These are phyloP conservation scores for Aspergillus tubingensis DNA, from an alignment of 2,329 filamentous ascomycete genomes.

Conservation along the genomic window DNA sequence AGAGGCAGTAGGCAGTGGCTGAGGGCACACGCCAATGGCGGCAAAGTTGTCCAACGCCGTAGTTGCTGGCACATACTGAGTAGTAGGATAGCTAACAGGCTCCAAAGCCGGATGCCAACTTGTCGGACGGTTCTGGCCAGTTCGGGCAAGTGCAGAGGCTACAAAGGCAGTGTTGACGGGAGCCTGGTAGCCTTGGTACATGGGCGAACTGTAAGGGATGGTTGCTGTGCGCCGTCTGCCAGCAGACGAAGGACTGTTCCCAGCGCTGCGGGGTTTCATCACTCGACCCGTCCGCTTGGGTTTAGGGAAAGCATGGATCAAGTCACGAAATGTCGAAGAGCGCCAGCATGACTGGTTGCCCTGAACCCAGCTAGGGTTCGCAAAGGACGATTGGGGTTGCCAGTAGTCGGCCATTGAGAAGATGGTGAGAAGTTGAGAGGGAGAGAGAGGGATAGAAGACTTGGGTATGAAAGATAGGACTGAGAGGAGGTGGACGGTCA, in stretches of 20 bases:
- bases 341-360: constrained; percentile 25
- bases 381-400: constrained; percentile 29
- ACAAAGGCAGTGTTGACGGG: constrained; percentile 49
- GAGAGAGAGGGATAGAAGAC: neutral
- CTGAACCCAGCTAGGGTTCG: constrained; percentile 32
- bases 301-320: constrained; percentile 50
- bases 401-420: constrained; percentile 35
- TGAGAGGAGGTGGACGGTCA: constrained; percentile 10
- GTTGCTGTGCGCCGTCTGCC: constrained; percentile 57
- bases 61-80: constrained; percentile 23
- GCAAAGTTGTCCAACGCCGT: constrained; percentile 23
- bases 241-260: constrained; percentile 63
- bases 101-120: constrained; percentile 71
- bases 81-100: constrained; percentile 31
- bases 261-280: constrained; percentile 66
- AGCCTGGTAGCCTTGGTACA: constrained; percentile 44
- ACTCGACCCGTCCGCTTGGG: constrained; percentile 56
- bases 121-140: constrained; percentile 58
- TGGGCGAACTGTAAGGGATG: constrained; percentile 46
- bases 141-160: constrained; percentile 36
- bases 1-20: constrained; percentile 21
- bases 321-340: constrained; percentile 37
- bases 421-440: constrained; percentile 2
- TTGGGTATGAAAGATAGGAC: constrained; percentile 4
- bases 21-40: constrained; percentile 21